Conservation (phyloP, 2,329 filamentous ascomycete genomes). For the Neurospora sp. region DNA sequence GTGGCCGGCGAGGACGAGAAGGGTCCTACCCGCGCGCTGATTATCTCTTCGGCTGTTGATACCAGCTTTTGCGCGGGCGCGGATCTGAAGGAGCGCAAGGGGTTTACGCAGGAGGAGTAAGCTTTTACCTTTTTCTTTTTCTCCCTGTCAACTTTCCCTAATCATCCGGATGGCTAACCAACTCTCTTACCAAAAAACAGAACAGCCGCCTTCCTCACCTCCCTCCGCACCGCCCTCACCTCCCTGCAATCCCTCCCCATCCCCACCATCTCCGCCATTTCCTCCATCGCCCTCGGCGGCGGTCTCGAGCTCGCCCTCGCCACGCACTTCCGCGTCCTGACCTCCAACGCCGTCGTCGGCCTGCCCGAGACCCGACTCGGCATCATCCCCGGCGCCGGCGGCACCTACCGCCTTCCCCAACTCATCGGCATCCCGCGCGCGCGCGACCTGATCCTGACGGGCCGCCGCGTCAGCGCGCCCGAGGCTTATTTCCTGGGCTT, state of each 20-base stretch:
- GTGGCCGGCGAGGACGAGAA: slow-evolving; percentile 33
- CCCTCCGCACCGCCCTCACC: slow-evolving; percentile 67
- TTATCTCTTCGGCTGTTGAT: slow-evolving; percentile 79
- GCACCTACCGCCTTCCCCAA: slow-evolving; percentile 76
- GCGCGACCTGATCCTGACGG: slow-evolving; percentile 84
- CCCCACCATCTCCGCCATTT: slow-evolving; percentile 82
- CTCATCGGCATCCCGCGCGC: slow-evolving; percentile 74
- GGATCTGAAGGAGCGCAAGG: slow-evolving; percentile 79
- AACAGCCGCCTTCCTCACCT: slow-evolving; percentile 66
- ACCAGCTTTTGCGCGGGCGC: slow-evolving; percentile 88
- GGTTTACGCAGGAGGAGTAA: slow-evolving; percentile 70
- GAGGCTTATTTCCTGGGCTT: slow-evolving; percentile 91
- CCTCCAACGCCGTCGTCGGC: slow-evolving; percentile 66
- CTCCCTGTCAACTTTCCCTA: not conserved
- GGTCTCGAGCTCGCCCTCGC: slow-evolving; percentile 87
- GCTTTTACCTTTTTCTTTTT: slow-evolving; percentile 19
- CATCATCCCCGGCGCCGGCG: slow-evolving; percentile 91
- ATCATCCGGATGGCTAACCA: not conserved
- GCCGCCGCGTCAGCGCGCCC: slow-evolving; percentile 68
- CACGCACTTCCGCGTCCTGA: slow-evolving; percentile 81
- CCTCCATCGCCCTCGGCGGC: slow-evolving; percentile 79
- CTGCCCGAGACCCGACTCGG: slow-evolving; percentile 87
- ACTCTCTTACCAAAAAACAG: slow-evolving; percentile 33
- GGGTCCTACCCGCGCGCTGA: slow-evolving; percentile 64
- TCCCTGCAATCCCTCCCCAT: slow-evolving; percentile 67